phyloP scores from a whole-genome alignment of 345 rosid species.

The Eucalyptus curtisii region DNA sequence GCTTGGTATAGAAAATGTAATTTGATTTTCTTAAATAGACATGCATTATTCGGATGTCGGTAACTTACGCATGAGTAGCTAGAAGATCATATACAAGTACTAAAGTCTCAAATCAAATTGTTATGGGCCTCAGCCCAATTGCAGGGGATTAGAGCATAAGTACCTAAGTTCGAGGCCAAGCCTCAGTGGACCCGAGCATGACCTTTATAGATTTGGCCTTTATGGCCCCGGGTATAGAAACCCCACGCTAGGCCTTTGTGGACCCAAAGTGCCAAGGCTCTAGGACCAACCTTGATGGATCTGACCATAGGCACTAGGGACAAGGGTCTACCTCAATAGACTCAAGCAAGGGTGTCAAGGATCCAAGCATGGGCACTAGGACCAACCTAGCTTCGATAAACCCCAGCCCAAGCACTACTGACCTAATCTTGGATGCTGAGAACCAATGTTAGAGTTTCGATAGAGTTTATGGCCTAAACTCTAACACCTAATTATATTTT shows the following conservation, averaged over 20 bases:
- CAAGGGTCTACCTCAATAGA: fast-evolving
- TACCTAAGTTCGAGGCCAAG: neutral
- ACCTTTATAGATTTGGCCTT: too few relatives aligned
- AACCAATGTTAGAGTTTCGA: too few relatives aligned
- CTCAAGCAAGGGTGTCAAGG: neutral
- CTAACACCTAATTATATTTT: too few relatives aligned
- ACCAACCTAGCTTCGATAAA: too few relatives aligned
- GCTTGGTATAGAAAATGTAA: neutral
- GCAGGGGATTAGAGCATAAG: neutral
- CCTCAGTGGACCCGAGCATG: neutral
- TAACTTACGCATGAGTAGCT: too few relatives aligned
- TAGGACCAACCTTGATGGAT: too few relatives aligned
- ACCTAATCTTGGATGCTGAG: fast-evolving
- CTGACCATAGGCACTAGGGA: fast-evolving
- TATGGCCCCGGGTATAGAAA: too few relatives aligned
- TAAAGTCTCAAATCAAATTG: fast-evolving
- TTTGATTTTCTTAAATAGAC: neutral
- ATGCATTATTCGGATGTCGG: fast-evolving
- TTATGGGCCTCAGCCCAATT: fast-evolving
- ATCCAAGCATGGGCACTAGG: fast-evolving
- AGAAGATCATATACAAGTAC: fast-evolving
- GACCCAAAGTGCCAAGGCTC: fast-evolving
- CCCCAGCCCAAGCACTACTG: fast-evolving
- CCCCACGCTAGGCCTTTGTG: fast-evolving
- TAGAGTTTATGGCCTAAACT: too few relatives aligned